Base-by-base conservation (phyloP, 495 filamentous ascomycete genomes). In the Penicillium ucsense region DNA sequence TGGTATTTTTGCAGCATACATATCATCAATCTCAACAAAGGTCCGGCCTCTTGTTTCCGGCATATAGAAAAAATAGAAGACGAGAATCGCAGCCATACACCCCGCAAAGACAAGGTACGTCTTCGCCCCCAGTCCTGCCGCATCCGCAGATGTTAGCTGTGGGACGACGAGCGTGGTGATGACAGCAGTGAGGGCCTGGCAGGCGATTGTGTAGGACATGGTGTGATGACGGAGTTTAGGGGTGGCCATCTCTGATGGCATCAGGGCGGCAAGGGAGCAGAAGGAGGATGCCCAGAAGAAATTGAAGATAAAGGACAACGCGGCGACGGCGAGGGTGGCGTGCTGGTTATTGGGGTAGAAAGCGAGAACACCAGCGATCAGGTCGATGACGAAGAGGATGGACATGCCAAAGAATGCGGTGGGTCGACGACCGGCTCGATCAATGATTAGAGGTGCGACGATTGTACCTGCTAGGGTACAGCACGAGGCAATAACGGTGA, bases 11-110 rank as follows among this genome's bases (percentile, higher is more conserved):
- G 67, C 67, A 53, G 70, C 71, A 45, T 77, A 78, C 65, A 77
- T 76, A 62, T 77, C 74, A 53, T 77, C 65, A 4, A 78, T 71
- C 52, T 78, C 74, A 8, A 70, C 73, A 32, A 77, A 64, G 2
- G 73, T 77, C 33, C 76, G 60, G 43, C 74, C 70, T 5, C 64
- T 58, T 0, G 76, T 80, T 56, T 80, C 76, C 0, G 75, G 74
- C 46, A 80, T 58, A 32, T 61, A 72, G 31, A 79, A 60, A 45
- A 66, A 79, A 4, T 71, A 67, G 58, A 72, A 79, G 1, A 75
- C 51, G 29, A 45, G 5, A 45, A 45, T 45, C 8, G 38, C 55
- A 28, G 51, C 58, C 66, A 68, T 68, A 31, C 63, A 68, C 2
- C 64, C 66, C 0, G 63, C 64, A 44, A 68, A 70, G 27, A 70